Conservation (phyloP, 306 rosid genomes). For the Oemleria cerasiformis region DNA sequence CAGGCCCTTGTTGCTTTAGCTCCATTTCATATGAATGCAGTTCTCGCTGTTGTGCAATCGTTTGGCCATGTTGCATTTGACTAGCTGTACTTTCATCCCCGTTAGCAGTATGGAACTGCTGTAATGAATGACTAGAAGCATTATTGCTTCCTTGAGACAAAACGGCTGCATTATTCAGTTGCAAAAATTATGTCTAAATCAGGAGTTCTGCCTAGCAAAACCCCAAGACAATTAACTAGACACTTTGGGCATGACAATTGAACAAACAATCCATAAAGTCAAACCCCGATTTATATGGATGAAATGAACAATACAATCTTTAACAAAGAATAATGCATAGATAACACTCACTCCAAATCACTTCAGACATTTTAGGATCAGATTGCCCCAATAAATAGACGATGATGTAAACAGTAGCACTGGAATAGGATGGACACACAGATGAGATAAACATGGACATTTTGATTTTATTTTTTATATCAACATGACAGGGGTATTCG, state of each 20-base stretch:
- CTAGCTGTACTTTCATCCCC: conserved; percentile 42
- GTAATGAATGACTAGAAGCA: conserved; percentile 51
- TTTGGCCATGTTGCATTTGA: conserved; percentile 56
- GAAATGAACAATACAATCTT: not conserved
- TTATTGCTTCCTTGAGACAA: conserved; percentile 52
- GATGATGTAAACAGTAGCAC: not conserved
- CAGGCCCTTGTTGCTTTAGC: conserved; percentile 45
- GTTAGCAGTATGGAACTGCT: conserved; percentile 37
- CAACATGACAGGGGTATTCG: too few species aligned
- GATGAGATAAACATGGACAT: too few species aligned
- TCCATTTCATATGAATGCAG: conserved; percentile 57
- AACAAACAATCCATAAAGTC: not conserved
- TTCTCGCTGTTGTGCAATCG: conserved; percentile 45
- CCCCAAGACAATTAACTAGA: not conserved
- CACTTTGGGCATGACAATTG: not conserved
- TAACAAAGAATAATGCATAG: not conserved
- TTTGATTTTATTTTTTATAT: too few species aligned
- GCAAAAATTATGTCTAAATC: conserved; percentile 5
- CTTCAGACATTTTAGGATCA: not conserved
- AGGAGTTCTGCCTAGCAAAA: not conserved
- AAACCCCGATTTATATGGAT: not conserved
- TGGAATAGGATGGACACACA: not conserved
- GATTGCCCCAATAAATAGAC: not conserved
- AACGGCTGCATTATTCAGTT: conserved; percentile 33
- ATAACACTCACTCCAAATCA: not conserved